A percentile compares a stretch with the other conserved stretches of the same genome.
Conservation (phyloP, 2,329 filamentous ascomycete genomes). For the Mariannaea elegans region DNA sequence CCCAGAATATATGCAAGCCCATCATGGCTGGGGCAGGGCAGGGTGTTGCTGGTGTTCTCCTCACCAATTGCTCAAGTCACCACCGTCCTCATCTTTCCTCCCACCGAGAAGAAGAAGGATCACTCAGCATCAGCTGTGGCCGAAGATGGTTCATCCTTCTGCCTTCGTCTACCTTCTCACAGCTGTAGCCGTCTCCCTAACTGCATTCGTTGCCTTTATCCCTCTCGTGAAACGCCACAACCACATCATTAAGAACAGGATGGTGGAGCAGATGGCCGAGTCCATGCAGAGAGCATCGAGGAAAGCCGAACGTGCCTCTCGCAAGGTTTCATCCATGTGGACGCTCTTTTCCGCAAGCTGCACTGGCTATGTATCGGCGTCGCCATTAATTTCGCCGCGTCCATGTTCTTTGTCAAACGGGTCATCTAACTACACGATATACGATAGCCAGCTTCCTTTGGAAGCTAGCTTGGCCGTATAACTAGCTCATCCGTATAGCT, state of each 20-base stretch:
- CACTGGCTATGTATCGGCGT: slow-evolving; percentile 80
- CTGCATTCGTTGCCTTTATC: slow-evolving; percentile 77
- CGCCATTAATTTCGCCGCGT: slow-evolving; percentile 81
- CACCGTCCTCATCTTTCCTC: slow-evolving; percentile 72
- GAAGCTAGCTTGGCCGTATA: too few species aligned
- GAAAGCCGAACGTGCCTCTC: slow-evolving; percentile 62
- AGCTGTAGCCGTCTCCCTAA: slow-evolving; percentile 77
- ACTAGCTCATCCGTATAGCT: too few species aligned
- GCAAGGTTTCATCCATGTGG: slow-evolving; percentile 63
- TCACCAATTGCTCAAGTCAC: slow-evolving; percentile 87
- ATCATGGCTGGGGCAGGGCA: slow-evolving; percentile 98
- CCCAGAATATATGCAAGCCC: slow-evolving; percentile 90
- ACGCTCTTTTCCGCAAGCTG: slow-evolving; percentile 79
- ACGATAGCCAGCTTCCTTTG: too few species aligned
- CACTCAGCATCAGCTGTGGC: slow-evolving; percentile 33
- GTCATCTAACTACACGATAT: too few species aligned
- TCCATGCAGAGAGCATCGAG: slow-evolving; percentile 61
- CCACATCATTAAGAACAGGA: slow-evolving; percentile 59
- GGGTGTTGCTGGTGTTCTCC: slow-evolving; percentile 89
- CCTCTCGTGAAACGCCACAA: slow-evolving; percentile 73
- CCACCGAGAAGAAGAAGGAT: slow-evolving; percentile 39
- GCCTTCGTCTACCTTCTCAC: slow-evolving; percentile 94
- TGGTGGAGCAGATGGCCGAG: slow-evolving; percentile 58
- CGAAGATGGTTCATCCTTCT: slow-evolving; percentile 57
- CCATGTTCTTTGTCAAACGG: slow-evolving; percentile 99